Conservation (phyloP, 768 basidiomycete species). For the Termitomyces sp. region DNA sequence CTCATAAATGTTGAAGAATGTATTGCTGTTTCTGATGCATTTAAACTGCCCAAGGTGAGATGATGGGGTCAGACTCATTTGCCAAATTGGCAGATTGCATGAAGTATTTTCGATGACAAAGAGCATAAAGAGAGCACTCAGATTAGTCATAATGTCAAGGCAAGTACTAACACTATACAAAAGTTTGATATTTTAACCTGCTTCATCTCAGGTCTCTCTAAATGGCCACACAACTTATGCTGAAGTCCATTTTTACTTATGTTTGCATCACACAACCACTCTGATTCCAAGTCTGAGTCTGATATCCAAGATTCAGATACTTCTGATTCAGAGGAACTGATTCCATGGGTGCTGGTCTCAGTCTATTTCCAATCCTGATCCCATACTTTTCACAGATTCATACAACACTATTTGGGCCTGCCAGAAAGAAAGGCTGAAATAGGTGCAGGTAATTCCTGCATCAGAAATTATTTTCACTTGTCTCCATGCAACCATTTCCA, state of each 20-base stretch:
- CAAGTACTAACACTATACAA: not conserved
- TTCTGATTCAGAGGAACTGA: not conserved
- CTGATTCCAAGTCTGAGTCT: too few species aligned
- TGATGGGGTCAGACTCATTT: not conserved
- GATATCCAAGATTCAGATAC: too few species aligned
- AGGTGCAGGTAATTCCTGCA: slow-evolving; percentile 7
- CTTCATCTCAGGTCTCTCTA: not conserved
- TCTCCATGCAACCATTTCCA: slow-evolving; percentile 22
- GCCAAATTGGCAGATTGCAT: not conserved
- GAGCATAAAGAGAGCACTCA: not conserved
- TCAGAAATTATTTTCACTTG: slow-evolving; percentile 15
- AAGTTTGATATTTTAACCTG: not conserved
- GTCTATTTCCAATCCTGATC: slow-evolving; percentile 15
- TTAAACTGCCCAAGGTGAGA: not conserved
- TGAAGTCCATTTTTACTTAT: not conserved
- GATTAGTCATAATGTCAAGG: not conserved
- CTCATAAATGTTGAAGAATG: not conserved
- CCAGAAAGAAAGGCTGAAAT: not conserved
- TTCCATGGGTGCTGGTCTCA: slow-evolving; percentile 13
- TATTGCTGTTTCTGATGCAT: not conserved
- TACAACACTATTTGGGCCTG: slow-evolving; percentile 17
- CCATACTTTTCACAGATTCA: slow-evolving; percentile 11
- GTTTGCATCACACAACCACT: not conserved
- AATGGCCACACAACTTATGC: not conserved
- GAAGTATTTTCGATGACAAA: not conserved